Percentiles rank a stretch among this genome's conserved stretches.
These are phyloP conservation scores for Gonapodya sp. DNA, from an alignment of 192 early-diverging fungal genomes.

Conservation along the genomic window DNA sequence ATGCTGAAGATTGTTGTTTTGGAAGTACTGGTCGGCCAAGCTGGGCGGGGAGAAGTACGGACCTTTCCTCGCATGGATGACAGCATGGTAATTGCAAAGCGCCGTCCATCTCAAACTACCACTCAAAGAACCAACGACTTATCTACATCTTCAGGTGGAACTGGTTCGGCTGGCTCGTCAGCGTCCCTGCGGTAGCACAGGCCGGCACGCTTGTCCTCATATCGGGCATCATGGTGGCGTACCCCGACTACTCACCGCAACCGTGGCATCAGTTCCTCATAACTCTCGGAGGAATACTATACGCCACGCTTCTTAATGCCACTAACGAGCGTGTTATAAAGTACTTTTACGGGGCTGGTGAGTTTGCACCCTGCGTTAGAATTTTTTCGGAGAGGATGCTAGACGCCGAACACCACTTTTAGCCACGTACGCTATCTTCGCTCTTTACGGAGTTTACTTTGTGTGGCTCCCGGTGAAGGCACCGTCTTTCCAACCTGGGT, in stretches of 20 bases:
- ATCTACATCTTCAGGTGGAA: no score
- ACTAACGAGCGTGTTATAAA: not conserved
- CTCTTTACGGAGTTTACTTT: not conserved
- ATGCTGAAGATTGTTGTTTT: not conserved
- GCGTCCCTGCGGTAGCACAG: not conserved
- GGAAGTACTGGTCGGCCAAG: not conserved
- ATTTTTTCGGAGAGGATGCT: not conserved
- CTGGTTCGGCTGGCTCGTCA: constrained; percentile 7
- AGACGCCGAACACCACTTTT: not conserved
- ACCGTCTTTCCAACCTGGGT: not conserved
- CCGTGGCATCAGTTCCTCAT: not conserved
- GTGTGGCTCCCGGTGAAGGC: not conserved
- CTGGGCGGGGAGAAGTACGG: constrained; percentile 4
- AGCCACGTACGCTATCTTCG: not conserved
- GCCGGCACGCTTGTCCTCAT: not conserved
- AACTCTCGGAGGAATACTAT: not conserved
- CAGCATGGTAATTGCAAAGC: no score
- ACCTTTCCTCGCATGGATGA: constrained; percentile 4
- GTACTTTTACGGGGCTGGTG: not conserved
- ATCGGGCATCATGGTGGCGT: not conserved
- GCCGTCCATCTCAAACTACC: no score
- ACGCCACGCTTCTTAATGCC: not conserved
- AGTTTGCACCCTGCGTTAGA: not conserved
- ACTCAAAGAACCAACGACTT: no score
- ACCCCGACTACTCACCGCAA: not conserved